Base-by-base conservation (phyloP, 768 basidiomycete genomes). In the Mrakia blollopis region DNA sequence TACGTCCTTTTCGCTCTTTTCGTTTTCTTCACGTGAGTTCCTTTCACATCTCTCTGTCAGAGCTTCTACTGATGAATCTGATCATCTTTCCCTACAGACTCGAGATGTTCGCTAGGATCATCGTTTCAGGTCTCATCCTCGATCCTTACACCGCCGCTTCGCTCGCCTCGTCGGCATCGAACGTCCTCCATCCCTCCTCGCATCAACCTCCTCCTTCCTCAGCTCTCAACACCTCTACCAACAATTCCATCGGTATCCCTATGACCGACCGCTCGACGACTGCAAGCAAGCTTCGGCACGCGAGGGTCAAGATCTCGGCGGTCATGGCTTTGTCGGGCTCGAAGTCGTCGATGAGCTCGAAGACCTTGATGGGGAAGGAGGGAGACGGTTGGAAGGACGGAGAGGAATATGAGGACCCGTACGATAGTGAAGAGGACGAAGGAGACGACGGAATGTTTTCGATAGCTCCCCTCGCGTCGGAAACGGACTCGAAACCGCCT, bases 31-130 rank as follows among this genome's bases (percentile, higher is more conserved):
- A 94, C 93, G 91, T 91, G 84, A 81, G 90, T 87, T 21, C 21
- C 47, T 21, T 21, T 41, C 39, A n/a, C 18, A 14, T 2, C 47
- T 21, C 2, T 50, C 13, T 18, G 16, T 9, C 39, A 21, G 25
- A 61, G 30, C 30, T 41, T 7, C 54, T 50, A 9, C 70, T 30
- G 30, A 32, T 13, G 4, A 6, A 52, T 28, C 28, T 21, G 18
- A 16, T 47, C 52, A 13, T 32, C n/a, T 11, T 54, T 41, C 6
- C 11, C 11, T 11, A 41, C 79, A 93, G 92, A 8, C 78, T 95
- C 70, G 96, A 98, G 85, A 89, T 91, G 63, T 86, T 91, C 79
- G 92, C 92, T 61, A 90, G 95, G 35, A 94, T 95, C 81, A 89
- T 92, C 80, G 91, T 94, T 41, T 92, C 91, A 35, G 96, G 96